A percentile compares a stretch with the other conserved stretches of the same genome.
Conservation (phyloP, 176 grass and related monocot genomes). For the Musa schizocarpa region DNA sequence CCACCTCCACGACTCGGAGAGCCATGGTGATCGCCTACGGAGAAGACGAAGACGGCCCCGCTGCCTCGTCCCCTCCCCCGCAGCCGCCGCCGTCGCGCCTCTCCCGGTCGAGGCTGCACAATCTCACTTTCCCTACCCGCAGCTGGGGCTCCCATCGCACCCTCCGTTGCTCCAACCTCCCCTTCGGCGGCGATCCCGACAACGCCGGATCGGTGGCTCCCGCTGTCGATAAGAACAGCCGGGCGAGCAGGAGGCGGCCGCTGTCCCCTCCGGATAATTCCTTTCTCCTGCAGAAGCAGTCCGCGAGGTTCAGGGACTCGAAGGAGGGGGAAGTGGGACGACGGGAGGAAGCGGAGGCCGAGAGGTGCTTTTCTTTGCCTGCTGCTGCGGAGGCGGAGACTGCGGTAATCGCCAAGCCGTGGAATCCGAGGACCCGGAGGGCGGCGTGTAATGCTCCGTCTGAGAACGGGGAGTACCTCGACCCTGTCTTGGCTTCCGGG, state of each 20-base stretch:
- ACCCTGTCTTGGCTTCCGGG: slow-evolving; percentile 9
- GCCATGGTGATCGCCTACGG: neutral
- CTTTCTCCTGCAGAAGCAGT: neutral
- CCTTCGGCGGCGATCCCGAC: neutral
- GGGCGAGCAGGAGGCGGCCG: neutral
- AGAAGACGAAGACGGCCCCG: neutral
- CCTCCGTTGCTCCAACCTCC: slow-evolving; percentile 6
- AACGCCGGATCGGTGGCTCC: neutral
- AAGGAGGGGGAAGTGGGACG: neutral
- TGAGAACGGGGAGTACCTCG: neutral
- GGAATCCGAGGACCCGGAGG: slow-evolving; percentile 21
- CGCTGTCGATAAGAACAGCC: neutral
- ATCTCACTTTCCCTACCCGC: neutral
- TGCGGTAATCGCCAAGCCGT: neutral
- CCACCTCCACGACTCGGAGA: neutral
- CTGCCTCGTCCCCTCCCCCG: neutral
- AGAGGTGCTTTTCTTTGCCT: neutral
- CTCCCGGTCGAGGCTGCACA: neutral
- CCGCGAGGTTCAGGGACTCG: neutral
- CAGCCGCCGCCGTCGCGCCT: no score
- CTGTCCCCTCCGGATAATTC: neutral
- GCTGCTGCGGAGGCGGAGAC: neutral
- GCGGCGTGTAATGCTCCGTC: slow-evolving; percentile 9
- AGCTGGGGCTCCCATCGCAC: neutral
- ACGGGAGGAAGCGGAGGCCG: neutral